phyloP scores from a whole-genome alignment of 805 yeast genomes.

The Starmerella potacharoeniae region DNA sequence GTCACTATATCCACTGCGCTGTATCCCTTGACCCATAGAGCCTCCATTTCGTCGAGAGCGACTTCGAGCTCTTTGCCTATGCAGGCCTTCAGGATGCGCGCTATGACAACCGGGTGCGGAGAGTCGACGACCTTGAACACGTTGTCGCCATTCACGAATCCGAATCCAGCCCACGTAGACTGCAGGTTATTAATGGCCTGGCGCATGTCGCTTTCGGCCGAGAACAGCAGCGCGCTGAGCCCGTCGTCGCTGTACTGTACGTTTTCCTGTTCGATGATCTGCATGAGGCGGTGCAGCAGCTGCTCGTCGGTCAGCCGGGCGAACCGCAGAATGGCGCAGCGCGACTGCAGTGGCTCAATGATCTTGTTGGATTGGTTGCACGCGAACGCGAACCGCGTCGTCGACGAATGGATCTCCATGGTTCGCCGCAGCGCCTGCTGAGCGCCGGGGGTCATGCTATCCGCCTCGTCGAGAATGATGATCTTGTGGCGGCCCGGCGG shows the following conservation, averaged over 20 bases:
- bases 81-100: constrained; percentile 47
- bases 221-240: constrained; percentile 78
- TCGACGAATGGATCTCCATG: constrained; percentile 89
- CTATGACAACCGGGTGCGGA: constrained; percentile 84
- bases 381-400: constrained; percentile 97
- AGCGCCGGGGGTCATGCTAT: constrained; percentile 93
- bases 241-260: constrained; percentile 83
- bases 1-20: constrained; percentile 87
- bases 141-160: constrained; percentile 77
- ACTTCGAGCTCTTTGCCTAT: constrained; percentile 42
- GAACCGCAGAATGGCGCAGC: constrained; percentile 90
- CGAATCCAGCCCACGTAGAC: constrained; percentile 89
- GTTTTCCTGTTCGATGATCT: constrained; percentile 56
- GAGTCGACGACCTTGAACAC: constrained; percentile 93
- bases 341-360: constrained; percentile 90
- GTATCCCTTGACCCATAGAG: constrained; percentile 82
- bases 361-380: constrained; percentile 91
- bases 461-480: constrained; percentile 89
- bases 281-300: constrained; percentile 62
- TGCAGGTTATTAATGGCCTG: constrained; percentile 93
- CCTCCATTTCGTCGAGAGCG: constrained; percentile 51
- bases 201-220: constrained; percentile 98
- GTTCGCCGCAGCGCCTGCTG: constrained; percentile 90
- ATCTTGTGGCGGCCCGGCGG: constrained; percentile 90
- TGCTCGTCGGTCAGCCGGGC: constrained; percentile 74